Evolutionary conservation across 768 basidiomycete genomes (phyloP), one percentile per base, ranked within the genome.

Genomic region (Postia placenta): DNA sequence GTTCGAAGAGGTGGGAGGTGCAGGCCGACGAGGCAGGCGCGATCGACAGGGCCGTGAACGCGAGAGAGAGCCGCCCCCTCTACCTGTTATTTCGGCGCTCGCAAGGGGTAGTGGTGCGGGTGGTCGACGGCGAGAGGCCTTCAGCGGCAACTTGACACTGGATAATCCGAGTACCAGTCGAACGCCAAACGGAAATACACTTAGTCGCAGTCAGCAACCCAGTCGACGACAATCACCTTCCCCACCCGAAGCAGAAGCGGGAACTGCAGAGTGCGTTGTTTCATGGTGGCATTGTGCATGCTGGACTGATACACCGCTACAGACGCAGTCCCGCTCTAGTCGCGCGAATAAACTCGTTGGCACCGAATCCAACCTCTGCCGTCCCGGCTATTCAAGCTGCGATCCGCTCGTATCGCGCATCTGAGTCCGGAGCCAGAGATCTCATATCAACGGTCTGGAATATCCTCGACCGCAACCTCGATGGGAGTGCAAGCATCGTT

Each of bases 361-460:
- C 83, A 0, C 64, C 75, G 3, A 81, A 86, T 49, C 75, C 84
- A 0, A 67, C 67, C 5, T 75, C 68, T 6, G 84, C 85, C 0
- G 65, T 79, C 2, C 69, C 82, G 12, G 83, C 80, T 0, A 75
- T 87, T 23, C 83, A 80, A 58, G 79, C 87, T 12, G 84, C 91
- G 23, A 78, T 90, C 27, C 83, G 90, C 9, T 80, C 86, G 24
- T 99, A 86, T 67, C 77, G 80, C 22, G 64, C 74, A 2, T 81
- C 81, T 36, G 94, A 99, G 62, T 79, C 81, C 7, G 80, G 78
- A 35, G 87, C 92, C 2, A 74, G 82, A 3, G 95, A 95, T 64
- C 73, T 97, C 53, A 84, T 97, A 44, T 83, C 84, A 35, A 94
- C 89, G 0, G 72, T 94, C n/a, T 95, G 84, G 83, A 88, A 83